Evolutionary conservation across 2,329 filamentous ascomycete genomes (phyloP), one percentile per base, ranked within the genome.

Genomic region (Penicillium freii): DNA sequence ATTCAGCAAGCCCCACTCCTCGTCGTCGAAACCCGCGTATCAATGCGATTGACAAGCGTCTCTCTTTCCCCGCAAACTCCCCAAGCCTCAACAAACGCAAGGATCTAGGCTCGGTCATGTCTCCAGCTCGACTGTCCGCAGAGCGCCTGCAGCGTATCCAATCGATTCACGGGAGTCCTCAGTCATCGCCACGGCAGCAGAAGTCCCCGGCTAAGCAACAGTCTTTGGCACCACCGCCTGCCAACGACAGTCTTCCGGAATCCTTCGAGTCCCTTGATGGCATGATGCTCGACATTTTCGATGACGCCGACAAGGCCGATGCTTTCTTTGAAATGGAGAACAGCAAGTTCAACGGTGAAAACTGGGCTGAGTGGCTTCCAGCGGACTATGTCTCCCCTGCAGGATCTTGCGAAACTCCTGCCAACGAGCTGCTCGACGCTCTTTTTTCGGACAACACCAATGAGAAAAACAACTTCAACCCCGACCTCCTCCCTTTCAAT

Each of bases 1-100:
- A 86, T 80, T 4, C 80, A 80, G 58, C 83, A 82, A 82, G 80
- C 69, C 75, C 78, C 56, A 73, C 77, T 36, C 78, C 78, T 50
- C 75, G 75, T 38, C 84, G 82, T 62, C 85, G 81, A 34, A 82
- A 82, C 69, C 87, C 62, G 61, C 78, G 64, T 62, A 74, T 56
- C 67, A 80, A 73, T 66, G 54, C 59, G 23, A 64, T 64, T 13
- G 71, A 75, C 45, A 73, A 71, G 50, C 66, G 71, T 31, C 62
- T 66, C 72, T 78, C 72, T 60, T 66, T 74, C 56, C 79, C 70
- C 66, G 66, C 61, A 53, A 65, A 68, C 34, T 76, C 74, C 5
- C 73, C 73, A 43, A 73, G 68, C 23, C 60, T 66, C 45, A 66
- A 57, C 42, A 58, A 59, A 27, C 65, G 65, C 43, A 69, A 65